These are phyloP conservation scores for Platismatia glauca DNA, from an alignment of 495 filamentous ascomycete genomes.

Conservation along the genomic window DNA sequence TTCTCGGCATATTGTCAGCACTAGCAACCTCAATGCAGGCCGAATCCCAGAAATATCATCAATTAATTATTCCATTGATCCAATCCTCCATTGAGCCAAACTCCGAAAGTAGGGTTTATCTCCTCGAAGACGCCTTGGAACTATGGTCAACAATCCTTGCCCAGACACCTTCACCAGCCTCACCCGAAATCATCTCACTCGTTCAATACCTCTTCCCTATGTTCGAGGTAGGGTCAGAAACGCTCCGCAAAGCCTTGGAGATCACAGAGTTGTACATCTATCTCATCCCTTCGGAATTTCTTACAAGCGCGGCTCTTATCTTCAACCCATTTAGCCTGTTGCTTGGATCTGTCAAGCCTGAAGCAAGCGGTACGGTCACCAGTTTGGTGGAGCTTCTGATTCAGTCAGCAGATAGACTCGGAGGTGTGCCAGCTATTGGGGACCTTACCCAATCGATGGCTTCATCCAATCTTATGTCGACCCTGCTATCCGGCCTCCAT, in stretches of 20 bases:
- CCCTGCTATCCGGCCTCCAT: slow-evolving; percentile 61
- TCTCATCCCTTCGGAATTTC: slow-evolving; percentile 65
- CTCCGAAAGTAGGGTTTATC: slow-evolving; percentile 72
- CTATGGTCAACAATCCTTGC: slow-evolving; percentile 72
- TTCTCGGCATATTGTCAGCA: slow-evolving; percentile 72
- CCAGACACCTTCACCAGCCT: slow-evolving; percentile 54
- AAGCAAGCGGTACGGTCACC: slow-evolving; percentile 57
- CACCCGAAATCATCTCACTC: slow-evolving; percentile 56
- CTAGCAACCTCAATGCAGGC: slow-evolving; percentile 71
- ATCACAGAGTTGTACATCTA: slow-evolving; percentile 74
- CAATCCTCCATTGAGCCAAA: slow-evolving; percentile 64
- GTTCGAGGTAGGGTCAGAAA: slow-evolving; percentile 60
- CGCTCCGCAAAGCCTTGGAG: slow-evolving; percentile 56
- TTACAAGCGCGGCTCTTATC: slow-evolving; percentile 53
- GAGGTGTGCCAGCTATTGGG: slow-evolving; percentile 55
- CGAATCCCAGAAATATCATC: slow-evolving; percentile 62
- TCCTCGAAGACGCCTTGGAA: slow-evolving; percentile 86
- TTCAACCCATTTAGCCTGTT: slow-evolving; percentile 51
- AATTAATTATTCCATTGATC: slow-evolving; percentile 69
- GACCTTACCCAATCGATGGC: slow-evolving; percentile 59
- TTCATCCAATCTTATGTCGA: slow-evolving; percentile 53
- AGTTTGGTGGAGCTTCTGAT: slow-evolving; percentile 64
- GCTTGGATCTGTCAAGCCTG: slow-evolving; percentile 50
- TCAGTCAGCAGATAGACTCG: slow-evolving; percentile 57
- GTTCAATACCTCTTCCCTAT: slow-evolving; percentile 60